Evolutionary conservation across 78 protist genomes (phyloP).

Genomic region (Cavenderia fasciculata): DNA sequence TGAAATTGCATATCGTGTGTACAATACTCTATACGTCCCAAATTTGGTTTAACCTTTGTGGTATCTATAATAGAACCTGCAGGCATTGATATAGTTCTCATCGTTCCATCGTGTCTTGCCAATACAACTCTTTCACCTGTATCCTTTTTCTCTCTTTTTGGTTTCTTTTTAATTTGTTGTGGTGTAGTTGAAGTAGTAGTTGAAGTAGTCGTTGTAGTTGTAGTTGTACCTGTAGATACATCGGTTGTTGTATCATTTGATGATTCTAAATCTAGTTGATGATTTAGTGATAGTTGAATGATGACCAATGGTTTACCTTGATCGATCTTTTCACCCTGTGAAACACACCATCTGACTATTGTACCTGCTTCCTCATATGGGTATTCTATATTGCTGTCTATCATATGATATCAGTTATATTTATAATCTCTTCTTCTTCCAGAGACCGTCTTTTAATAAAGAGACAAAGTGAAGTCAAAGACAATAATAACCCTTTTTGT

Average conservation of each 20-base stretch:
- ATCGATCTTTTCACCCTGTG: constrained; percentile 14
- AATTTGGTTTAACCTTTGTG: not conserved
- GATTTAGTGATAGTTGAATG: not conserved
- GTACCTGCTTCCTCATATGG: not conserved
- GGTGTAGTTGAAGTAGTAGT: too few species aligned
- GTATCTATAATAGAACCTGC: not conserved
- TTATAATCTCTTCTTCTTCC: too few species aligned
- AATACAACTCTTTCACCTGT: not conserved
- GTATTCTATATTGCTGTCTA: not conserved
- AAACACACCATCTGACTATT: not conserved
- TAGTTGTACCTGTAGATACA: too few species aligned
- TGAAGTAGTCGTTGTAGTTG: too few species aligned
- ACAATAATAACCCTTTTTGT: not conserved
- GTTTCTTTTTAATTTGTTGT: too few species aligned
- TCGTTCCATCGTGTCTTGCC: constrained; percentile 2
- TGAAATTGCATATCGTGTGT: constrained; percentile 55
- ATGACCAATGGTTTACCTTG: not conserved
- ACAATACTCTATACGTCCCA: constrained; percentile 18
- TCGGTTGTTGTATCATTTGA: too few species aligned
- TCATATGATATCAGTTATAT: too few species aligned
- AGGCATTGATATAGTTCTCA: not conserved
- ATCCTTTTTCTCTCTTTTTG: too few species aligned
- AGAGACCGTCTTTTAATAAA: not conserved
- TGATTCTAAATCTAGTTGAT: too few species aligned
- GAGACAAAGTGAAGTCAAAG: not conserved